phyloP scores from a whole-genome alignment of 768 basidiomycete species.

The Tephrocybe sp. region DNA sequence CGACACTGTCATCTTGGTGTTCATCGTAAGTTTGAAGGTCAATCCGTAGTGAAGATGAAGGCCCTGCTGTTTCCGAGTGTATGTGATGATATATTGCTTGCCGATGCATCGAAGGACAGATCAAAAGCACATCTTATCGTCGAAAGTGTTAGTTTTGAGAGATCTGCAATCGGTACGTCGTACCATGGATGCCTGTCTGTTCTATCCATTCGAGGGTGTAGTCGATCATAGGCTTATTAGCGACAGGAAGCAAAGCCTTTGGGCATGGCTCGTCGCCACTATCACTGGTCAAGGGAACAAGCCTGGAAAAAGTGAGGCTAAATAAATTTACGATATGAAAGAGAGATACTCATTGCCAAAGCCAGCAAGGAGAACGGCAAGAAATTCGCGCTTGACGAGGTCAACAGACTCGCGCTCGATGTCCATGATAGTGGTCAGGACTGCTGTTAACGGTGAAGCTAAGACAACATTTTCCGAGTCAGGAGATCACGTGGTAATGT shows the following conservation, averaged over 20 bases:
- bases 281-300: constrained; percentile 72
- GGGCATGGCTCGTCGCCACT: constrained; percentile 82
- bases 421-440: constrained; percentile 47
- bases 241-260: constrained; percentile 86
- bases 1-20: constrained; percentile 59
- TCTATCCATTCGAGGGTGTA: constrained; percentile 86
- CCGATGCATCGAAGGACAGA: constrained; percentile 80
- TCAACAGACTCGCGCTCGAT: constrained; percentile 56
- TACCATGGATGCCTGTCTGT: constrained; percentile 82
- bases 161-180: constrained; percentile 1
- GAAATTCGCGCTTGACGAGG: constrained; percentile 71
- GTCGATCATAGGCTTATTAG: constrained; percentile 85
- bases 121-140: constrained; percentile 74
- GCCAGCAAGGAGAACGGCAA: constrained; percentile 85
- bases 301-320: constrained; percentile 39
- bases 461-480: background rate
- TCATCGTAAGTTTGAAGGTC: constrained; percentile 84
- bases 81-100: constrained; percentile 81
- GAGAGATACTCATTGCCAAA: constrained; percentile 79
- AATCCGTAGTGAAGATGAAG: constrained; percentile 66
- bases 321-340: constrained; percentile 1
- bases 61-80: constrained; percentile 60
- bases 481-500: constrained; percentile 12
- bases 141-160: constrained; percentile 8
- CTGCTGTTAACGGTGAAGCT: background rate